A percentile compares a stretch with the other conserved stretches of the same genome.
Conservation (phyloP, 2,329 filamentous ascomycete species). For the Ophiostoma sp. region DNA sequence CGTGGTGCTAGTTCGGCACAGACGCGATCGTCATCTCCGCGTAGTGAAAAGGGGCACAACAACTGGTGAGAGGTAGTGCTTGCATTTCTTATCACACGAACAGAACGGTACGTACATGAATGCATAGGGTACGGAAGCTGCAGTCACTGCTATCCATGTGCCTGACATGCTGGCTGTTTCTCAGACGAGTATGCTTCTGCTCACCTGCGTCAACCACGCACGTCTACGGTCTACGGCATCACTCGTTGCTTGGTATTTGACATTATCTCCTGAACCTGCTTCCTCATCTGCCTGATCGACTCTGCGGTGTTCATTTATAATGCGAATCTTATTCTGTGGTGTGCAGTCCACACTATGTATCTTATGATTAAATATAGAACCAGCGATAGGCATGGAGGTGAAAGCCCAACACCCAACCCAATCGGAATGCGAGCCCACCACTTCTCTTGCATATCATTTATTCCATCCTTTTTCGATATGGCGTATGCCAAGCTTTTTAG, state of each 20-base stretch:
- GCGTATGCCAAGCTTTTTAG: constrained; percentile 27
- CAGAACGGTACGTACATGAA: neutral
- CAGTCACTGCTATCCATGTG: neutral
- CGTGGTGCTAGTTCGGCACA: neutral
- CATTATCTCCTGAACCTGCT: too few relatives aligned
- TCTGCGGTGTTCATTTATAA: too few relatives aligned
- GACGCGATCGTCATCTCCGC: neutral
- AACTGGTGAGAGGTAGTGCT: neutral
- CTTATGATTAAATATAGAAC: neutral
- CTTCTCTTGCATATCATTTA: constrained; percentile 11
- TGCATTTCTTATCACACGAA: neutral
- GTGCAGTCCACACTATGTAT: neutral
- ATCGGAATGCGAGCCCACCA: neutral
- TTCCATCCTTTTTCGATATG: constrained; percentile 18
- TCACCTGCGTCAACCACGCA: neutral
- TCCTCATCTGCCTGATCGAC: too few relatives aligned
- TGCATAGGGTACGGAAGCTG: neutral
- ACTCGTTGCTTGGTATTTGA: too few relatives aligned
- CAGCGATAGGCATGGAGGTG: neutral
- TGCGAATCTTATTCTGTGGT: too few relatives aligned
- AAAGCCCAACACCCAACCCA: neutral
- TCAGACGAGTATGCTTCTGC: neutral
- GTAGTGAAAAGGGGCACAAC: neutral
- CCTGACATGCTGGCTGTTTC: neutral
- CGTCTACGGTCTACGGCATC: neutral